Percentiles rank a stretch among this genome's conserved stretches.
Evolutionary conservation across 352 stramenopile genomes (phyloP).

Genomic region (Phytophthora syringae): DNA sequence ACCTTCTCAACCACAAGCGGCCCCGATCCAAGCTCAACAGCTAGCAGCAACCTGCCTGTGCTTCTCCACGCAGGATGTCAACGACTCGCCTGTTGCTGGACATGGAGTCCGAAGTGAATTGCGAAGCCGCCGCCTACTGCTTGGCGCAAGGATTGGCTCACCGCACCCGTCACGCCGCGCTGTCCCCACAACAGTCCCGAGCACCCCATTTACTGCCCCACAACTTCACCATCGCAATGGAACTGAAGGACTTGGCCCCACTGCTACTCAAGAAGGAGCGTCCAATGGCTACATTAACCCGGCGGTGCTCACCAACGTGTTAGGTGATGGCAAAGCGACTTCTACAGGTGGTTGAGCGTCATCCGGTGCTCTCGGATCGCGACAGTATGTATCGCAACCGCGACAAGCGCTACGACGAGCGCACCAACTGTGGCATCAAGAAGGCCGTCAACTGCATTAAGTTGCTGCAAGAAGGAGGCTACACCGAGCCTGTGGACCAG

Average conservation of each 20-base stretch:
- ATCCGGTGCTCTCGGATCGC: conserved; percentile 25
- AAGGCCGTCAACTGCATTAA: conserved; percentile 25
- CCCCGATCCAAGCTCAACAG: too few species aligned
- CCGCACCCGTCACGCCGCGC: conserved; percentile 50
- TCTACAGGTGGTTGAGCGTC: conserved; percentile 18
- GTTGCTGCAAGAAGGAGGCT: conserved; percentile 6
- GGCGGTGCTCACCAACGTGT: conserved; percentile 37
- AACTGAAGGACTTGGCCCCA: conserved; percentile 68
- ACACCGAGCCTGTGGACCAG: conserved; percentile 14
- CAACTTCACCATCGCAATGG: conserved; percentile 24
- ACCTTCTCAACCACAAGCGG: too few species aligned
- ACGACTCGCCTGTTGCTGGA: conserved; percentile 43
- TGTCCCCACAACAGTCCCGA: conserved; percentile 55
- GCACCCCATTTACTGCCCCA: too few species aligned
- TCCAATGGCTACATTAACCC: conserved; percentile 52
- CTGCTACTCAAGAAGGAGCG: conserved; percentile 69
- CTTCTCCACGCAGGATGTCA: conserved; percentile 28
- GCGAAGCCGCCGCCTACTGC: conserved; percentile 60
- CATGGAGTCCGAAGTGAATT: conserved; percentile 33
- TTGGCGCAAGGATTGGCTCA: conserved; percentile 41
- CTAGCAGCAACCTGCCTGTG: conserved; percentile 1
- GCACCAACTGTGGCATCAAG: conserved; percentile 19
- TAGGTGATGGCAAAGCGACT: conserved; percentile 38
- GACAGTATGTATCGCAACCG: conserved; percentile 31
- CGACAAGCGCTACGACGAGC: conserved; percentile 30